Evolutionary conservation across 1,139 yeast species (phyloP).

Genomic region (Nadsonia starkeyi-henricii): DNA sequence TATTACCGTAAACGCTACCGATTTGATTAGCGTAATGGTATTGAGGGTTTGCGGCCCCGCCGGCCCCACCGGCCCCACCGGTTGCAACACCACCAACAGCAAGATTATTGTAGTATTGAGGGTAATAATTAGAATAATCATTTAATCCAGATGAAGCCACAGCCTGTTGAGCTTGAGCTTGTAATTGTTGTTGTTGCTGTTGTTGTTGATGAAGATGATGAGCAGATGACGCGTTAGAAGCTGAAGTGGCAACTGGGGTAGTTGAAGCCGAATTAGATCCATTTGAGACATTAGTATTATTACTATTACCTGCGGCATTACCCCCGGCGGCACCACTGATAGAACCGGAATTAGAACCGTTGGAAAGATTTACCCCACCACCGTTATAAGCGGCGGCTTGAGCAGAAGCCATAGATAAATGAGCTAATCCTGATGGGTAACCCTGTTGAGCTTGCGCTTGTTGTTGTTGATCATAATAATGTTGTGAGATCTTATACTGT

Average conservation of each 20-base stretch:
- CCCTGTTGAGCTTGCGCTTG: not conserved
- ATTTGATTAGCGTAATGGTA: constrained; percentile 6
- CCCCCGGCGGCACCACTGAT: too few relatives aligned
- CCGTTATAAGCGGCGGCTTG: not conserved
- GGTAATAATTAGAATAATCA: constrained; percentile 1
- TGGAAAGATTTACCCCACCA: too few relatives aligned
- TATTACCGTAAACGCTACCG: constrained; percentile 9
- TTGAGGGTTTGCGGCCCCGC: constrained; percentile 7
- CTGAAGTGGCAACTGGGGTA: not conserved
- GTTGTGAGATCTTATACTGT: not conserved
- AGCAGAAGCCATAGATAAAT: not conserved
- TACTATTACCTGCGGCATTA: too few relatives aligned
- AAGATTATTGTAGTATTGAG: constrained; percentile 2
- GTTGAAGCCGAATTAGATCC: not conserved
- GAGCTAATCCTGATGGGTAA: not conserved
- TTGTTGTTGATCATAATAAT: not conserved
- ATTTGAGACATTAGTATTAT: not conserved
- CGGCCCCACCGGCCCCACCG: constrained; percentile 5
- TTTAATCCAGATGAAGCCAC: not conserved
- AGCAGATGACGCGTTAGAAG: constrained; percentile 5
- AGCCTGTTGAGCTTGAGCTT: constrained; percentile 3
- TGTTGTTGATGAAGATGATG: constrained; percentile 9
- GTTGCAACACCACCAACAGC: constrained; percentile 5
- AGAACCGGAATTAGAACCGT: too few relatives aligned
- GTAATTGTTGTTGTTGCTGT: constrained; percentile 12